Percentiles rank a stretch among this genome's conserved stretches.
Evolutionary conservation across 495 filamentous ascomycete species (phyloP).

Genomic region (Penicillium argentinense): DNA sequence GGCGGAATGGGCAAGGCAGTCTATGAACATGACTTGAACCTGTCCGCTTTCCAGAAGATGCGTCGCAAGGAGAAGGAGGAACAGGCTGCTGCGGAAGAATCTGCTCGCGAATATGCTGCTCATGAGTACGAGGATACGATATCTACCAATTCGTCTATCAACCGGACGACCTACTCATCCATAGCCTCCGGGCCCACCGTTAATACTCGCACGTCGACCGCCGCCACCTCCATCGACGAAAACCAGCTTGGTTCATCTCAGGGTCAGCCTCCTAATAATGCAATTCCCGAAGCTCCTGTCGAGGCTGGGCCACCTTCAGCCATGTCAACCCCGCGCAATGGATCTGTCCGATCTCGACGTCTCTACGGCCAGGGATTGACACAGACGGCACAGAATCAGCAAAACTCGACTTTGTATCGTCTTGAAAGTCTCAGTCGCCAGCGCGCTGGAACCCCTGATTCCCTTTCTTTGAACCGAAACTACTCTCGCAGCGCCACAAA

Average conservation of each 20-base stretch:
- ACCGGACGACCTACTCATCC: conserved; percentile 84
- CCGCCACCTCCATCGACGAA: conserved; percentile 89
- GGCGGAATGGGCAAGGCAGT: conserved; percentile 63
- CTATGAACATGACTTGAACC: conserved; percentile 81
- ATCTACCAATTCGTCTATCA: conserved; percentile 64
- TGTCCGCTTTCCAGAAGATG: conserved; percentile 77
- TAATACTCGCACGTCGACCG: conserved; percentile 75
- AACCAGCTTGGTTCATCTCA: conserved; percentile 55
- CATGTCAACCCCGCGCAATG: conserved; percentile 43
- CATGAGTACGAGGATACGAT: conserved; percentile 58
- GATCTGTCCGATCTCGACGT: conserved; percentile 64
- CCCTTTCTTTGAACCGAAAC: conserved; percentile 34
- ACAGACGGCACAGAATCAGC: conserved; percentile 78
- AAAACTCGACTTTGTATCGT: conserved; percentile 70
- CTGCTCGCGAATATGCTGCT: conserved; percentile 16
- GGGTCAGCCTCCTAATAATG: conserved; percentile 16
- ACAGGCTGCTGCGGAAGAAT: conserved; percentile 38
- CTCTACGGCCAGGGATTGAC: conserved; percentile 85
- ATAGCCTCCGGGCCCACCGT: conserved; percentile 72
- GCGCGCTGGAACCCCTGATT: conserved; percentile 41
- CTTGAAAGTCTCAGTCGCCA: conserved; percentile 71
- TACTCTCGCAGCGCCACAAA: conserved; percentile 57
- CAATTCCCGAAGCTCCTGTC: conserved; percentile 16
- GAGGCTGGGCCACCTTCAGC: conserved; percentile 16
- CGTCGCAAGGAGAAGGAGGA: conserved; percentile 59